These are phyloP conservation scores for Takashimella tepidaria DNA, from an alignment of 1,284 basidiomycete species.

Conservation along the genomic window DNA sequence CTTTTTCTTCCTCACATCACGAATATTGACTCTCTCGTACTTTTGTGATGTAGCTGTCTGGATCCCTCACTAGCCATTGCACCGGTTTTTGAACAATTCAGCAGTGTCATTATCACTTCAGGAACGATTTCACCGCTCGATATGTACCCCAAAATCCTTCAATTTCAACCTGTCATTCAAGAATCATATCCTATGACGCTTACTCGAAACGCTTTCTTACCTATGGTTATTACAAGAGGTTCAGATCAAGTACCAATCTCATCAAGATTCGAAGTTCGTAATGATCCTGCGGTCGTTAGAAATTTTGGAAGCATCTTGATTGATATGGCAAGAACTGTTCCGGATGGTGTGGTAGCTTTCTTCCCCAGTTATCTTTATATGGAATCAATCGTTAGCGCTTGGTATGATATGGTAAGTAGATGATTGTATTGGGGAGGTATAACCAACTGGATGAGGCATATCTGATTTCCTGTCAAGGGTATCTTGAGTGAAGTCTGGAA, in stretches of 20 bases:
- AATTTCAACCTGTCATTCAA: slow-evolving; percentile 94
- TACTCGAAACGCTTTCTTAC: slow-evolving; percentile 92
- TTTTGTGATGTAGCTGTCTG: slow-evolving; percentile 70
- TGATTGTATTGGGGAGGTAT: background rate
- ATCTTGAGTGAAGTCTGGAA: slow-evolving; percentile 99
- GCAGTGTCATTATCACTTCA: slow-evolving; percentile 96
- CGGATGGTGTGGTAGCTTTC: slow-evolving; percentile 99
- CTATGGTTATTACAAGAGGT: slow-evolving; percentile 96
- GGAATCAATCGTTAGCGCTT: slow-evolving; percentile 99
- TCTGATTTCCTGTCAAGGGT: slow-evolving; percentile 63
- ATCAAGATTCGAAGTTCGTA: slow-evolving; percentile 98
- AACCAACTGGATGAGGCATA: slow-evolving; percentile 5
- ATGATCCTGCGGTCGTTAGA: slow-evolving; percentile 96
- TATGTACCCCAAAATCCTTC: slow-evolving; percentile 99
- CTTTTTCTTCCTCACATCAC: no score
- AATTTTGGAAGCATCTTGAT: slow-evolving; percentile 98
- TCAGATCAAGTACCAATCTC: slow-evolving; percentile 98
- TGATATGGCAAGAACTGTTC: slow-evolving; percentile 96
- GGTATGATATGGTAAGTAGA: slow-evolving; percentile 93
- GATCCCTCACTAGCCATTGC: slow-evolving; percentile 97
- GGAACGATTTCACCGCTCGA: slow-evolving; percentile 97
- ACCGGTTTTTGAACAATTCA: slow-evolving; percentile 97
- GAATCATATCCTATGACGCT: slow-evolving; percentile 99
- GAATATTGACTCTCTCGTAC: no score
- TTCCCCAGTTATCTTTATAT: slow-evolving; percentile 99